These are phyloP conservation scores for Dothistroma septosporum DNA, from an alignment of 2,329 filamentous ascomycete species.

Conservation along the genomic window DNA sequence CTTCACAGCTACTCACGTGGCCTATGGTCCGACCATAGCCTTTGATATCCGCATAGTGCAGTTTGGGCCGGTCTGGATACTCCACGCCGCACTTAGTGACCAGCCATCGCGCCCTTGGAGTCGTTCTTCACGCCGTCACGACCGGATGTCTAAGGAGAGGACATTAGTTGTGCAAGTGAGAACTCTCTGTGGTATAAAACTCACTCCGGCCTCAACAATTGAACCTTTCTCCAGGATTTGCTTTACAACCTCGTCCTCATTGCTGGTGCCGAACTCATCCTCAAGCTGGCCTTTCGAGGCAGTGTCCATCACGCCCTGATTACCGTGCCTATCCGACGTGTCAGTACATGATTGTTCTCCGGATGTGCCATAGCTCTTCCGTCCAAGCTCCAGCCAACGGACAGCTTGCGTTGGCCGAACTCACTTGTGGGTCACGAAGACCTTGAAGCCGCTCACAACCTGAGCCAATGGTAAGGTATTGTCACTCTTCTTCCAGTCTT, in stretches of 20 bases:
- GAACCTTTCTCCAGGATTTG: constrained; percentile 74
- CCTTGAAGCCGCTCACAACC: constrained; percentile 81
- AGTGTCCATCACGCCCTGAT: constrained; percentile 71
- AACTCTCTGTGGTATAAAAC: constrained; percentile 22
- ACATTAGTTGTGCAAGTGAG: background rate
- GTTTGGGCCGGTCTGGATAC: background rate
- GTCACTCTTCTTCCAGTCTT: constrained; percentile 75
- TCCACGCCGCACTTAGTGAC: constrained; percentile 21
- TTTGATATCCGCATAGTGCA: background rate
- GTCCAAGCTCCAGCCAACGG: constrained; percentile 1
- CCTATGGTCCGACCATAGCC: background rate
- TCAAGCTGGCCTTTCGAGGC: constrained; percentile 73
- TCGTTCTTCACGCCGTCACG: constrained; percentile 44
- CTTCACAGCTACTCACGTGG: constrained; percentile 4
- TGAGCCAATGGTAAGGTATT: constrained; percentile 73
- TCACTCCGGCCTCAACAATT: constrained; percentile 58
- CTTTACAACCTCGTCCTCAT: constrained; percentile 76
- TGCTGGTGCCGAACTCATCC: constrained; percentile 78
- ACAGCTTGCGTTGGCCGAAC: constrained; percentile 31
- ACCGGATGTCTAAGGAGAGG: constrained; percentile 34
- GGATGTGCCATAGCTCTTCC: background rate
- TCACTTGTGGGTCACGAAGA: constrained; percentile 87
- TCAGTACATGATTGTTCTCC: background rate
- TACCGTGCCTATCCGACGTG: constrained; percentile 63
- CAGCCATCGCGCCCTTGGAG: constrained; percentile 35